A percentile compares a stretch with the other conserved stretches of the same genome.
Evolutionary conservation across 768 basidiomycete species (phyloP).

Genomic region (Boletus coccyginus): DNA sequence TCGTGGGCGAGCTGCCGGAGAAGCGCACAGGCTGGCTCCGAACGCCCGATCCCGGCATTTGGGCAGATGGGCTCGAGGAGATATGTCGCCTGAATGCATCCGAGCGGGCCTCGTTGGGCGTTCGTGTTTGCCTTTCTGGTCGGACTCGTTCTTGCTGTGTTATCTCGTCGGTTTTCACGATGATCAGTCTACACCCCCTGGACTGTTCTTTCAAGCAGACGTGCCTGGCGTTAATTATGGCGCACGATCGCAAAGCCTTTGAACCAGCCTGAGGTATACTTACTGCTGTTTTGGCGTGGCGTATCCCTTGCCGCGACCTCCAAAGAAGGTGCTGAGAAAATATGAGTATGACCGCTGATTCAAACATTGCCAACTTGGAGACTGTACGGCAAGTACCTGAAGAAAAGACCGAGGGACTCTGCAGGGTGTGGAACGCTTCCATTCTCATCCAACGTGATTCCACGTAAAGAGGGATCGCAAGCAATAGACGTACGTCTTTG

Average conservation of each 20-base stretch:
- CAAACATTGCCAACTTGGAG: not conserved
- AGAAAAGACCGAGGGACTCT: constrained; percentile 49
- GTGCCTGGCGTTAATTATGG: constrained; percentile 11
- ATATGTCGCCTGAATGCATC: constrained; percentile 40
- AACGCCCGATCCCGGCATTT: constrained; percentile 54
- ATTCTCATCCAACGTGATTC: not conserved
- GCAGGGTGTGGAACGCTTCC: not conserved
- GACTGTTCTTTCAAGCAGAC: not conserved
- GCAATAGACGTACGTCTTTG: too few species aligned
- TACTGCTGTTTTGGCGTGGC: constrained; percentile 67
- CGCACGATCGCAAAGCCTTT: constrained; percentile 57
- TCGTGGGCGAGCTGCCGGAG: constrained; percentile 42
- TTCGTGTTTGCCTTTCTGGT: constrained; percentile 20
- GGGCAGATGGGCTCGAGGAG: constrained; percentile 67
- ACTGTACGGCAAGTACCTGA: constrained; percentile 51
- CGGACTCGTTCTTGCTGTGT: constrained; percentile 22
- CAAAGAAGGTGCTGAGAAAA: constrained; percentile 64
- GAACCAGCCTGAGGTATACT: constrained; percentile 57
- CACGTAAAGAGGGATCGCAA: too few species aligned
- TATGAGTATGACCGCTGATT: not conserved
- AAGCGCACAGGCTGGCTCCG: constrained; percentile 78
- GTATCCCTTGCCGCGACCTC: not conserved
- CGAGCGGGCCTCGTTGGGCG: constrained; percentile 37
- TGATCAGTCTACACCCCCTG: not conserved
- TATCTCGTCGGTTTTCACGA: constrained; percentile 13